Conservation (phyloP, 1,284 basidiomycete genomes). For the Cerrena zonata region DNA sequence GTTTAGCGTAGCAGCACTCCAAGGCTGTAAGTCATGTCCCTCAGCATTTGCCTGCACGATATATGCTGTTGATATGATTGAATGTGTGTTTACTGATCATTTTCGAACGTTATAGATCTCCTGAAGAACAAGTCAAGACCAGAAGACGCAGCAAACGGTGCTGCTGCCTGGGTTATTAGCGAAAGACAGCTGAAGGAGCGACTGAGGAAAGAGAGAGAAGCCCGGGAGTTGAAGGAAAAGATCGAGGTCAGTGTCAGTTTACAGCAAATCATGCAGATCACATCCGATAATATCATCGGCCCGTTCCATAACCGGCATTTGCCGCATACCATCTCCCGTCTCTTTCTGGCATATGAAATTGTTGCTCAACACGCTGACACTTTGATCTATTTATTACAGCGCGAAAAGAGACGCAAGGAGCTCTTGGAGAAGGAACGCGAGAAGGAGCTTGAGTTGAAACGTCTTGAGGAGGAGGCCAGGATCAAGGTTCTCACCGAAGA, state of each 20-base stretch:
- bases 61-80: conserved; percentile 15
- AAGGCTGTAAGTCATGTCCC: conserved; percentile 61
- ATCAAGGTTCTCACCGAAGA: conserved; percentile 15
- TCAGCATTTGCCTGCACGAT: neutral
- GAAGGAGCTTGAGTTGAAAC: conserved; percentile 32
- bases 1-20: conserved; percentile 79
- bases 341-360: neutral
- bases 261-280: neutral
- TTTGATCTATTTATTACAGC: conserved; percentile 30
- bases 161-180: conserved; percentile 60
- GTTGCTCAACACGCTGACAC: neutral
- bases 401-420: conserved; percentile 56
- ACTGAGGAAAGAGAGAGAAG: conserved; percentile 64
- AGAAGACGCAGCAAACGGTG: conserved; percentile 60
- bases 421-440: conserved; percentile 36
- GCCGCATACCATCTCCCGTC: neutral
- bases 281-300: neutral
- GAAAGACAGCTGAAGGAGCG: conserved; percentile 70
- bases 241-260: conserved; percentile 44
- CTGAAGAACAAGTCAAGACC: conserved; percentile 77
- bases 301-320: neutral
- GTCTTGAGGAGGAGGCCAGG: conserved; percentile 32
- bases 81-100: conserved; percentile 11
- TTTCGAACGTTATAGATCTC: conserved; percentile 63
- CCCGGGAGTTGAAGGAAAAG: conserved; percentile 56